phyloP scores from a whole-genome alignment of 345 rosid species.

The Adansonia digitata region DNA sequence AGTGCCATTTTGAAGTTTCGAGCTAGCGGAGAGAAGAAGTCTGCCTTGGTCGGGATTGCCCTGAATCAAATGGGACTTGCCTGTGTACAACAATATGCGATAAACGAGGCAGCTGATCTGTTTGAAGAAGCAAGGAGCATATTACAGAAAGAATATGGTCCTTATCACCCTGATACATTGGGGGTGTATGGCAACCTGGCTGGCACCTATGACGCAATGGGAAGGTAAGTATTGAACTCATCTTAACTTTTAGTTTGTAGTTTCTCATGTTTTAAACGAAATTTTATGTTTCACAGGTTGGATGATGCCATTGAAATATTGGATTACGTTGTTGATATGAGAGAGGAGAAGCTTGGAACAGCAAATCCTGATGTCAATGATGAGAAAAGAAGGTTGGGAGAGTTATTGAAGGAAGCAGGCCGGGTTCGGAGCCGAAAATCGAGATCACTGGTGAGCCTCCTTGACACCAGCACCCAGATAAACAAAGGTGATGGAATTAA shows the following conservation, averaged over 20 bases:
- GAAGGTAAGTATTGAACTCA: conserved; percentile 55
- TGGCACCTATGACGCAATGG: conserved; percentile 97
- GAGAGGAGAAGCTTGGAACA: conserved; percentile 97
- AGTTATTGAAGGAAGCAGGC: conserved; percentile 84
- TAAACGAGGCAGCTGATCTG: conserved; percentile 84
- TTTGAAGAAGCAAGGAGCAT: conserved; percentile 86
- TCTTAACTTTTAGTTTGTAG: neutral
- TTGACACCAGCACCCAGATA: conserved; percentile 41
- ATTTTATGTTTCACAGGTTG: conserved; percentile 38
- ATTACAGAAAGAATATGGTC: conserved; percentile 79
- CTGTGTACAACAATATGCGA: conserved; percentile 62
- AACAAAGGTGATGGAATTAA: conserved; percentile 26
- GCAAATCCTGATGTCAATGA: conserved; percentile 88
- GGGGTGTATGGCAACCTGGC: conserved; percentile 92
- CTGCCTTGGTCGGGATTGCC: conserved; percentile 73
- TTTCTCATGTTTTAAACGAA: neutral
- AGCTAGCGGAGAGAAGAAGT: conserved; percentile 69
- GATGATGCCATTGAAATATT: conserved; percentile 84
- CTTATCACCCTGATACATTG: conserved; percentile 82
- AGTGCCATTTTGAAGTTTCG: conserved; percentile 63
- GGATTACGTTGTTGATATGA: conserved; percentile 74
- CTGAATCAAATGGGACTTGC: conserved; percentile 92
- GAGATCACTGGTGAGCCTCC: conserved; percentile 61
- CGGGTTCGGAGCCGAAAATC: conserved; percentile 67
- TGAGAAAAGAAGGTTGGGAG: conserved; percentile 67